Base-by-base conservation (phyloP, 2,329 filamentous ascomycete genomes). In the Penicillium sp. region DNA sequence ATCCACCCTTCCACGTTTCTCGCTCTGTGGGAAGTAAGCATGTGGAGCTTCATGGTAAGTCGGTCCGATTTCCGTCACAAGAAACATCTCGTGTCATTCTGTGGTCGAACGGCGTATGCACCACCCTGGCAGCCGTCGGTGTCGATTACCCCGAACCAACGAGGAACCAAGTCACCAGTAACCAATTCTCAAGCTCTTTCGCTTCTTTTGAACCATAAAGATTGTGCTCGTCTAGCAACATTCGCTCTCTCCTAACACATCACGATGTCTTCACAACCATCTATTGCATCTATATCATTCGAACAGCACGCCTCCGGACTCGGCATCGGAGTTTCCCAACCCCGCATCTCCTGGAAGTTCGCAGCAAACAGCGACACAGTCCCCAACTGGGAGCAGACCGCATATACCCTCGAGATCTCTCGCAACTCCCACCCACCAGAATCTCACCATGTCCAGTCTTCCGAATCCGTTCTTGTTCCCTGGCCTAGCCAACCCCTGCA, bases 251-350 rank as follows among this genome's bases (percentile, higher is more conserved):
- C 14, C 18, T 16, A 41, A 16, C n/a, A 9, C 9, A 14, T 11
- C 36, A 51, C 3, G 22, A 63, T 63, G 59, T 53, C 54, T 14
- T 19, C 51, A 50, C 58, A 55, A 5, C 58, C 58, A 13, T 50
- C 50, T 14, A 55, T 63, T 16, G 33, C 44, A 14, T 56, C 58
- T 4, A 13, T 63, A 13, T 55, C 60, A 4, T 64, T 64, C 37
- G 62, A 62, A 41, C 62, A 64, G 36, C 55, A 62, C 35, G 37
- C 57, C 16, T 51, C 36, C 9, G 56, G 56, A 16, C 47, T 50
- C 7, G 56, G 51, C 22, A 46, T 47, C 13, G 44, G 44, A 24
- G 49, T 44, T 16, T 7, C 51, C 2, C 33, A 24, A 4, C 51
- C 56, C 19, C 36, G 44, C 24, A 59, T 59, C 27, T 59, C 56